Percentiles rank a stretch among this genome's conserved stretches.
phyloP scores from a whole-genome alignment of 2,329 filamentous ascomycete species.

The Epichloe coenophiala region DNA sequence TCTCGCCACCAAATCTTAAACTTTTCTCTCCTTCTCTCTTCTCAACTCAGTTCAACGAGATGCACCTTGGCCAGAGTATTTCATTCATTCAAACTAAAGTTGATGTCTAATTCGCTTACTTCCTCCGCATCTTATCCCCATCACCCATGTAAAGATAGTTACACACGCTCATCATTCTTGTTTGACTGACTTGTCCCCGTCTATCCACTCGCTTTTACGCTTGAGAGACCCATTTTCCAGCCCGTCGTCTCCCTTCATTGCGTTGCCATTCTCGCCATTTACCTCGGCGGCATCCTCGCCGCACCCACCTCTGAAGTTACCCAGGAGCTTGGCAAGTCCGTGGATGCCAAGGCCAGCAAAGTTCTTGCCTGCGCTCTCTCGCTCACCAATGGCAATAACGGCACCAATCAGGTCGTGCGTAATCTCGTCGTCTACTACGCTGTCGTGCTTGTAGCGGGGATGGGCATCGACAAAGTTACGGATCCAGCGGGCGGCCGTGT shows the following conservation, averaged over 20 bases:
- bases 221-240: conserved; percentile 15
- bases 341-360: conserved; percentile 53
- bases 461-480: conserved; percentile 70
- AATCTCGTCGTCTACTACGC: conserved; percentile 63
- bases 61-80: no score
- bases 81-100: no score
- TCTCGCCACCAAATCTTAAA: no score
- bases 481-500: conserved; percentile 89
- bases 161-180: no score
- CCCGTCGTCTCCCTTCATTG: background rate
- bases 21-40: no score
- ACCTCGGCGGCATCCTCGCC: conserved; percentile 9
- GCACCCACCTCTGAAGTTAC: conserved; percentile 32
- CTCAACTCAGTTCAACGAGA: no score
- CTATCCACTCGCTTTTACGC: conserved; percentile 25
- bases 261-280: conserved; percentile 1
- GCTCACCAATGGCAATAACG: conserved; percentile 61
- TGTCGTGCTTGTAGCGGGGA: conserved; percentile 65
- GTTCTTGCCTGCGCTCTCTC: conserved; percentile 50
- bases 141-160: no score
- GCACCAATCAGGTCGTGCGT: conserved; percentile 74
- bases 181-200: conserved; percentile 7
- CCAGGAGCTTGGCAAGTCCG: conserved; percentile 32
- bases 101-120: no score
- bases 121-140: no score